Conservation (phyloP, 345 rosid genomes). For the Eucalyptus shirleyi region DNA sequence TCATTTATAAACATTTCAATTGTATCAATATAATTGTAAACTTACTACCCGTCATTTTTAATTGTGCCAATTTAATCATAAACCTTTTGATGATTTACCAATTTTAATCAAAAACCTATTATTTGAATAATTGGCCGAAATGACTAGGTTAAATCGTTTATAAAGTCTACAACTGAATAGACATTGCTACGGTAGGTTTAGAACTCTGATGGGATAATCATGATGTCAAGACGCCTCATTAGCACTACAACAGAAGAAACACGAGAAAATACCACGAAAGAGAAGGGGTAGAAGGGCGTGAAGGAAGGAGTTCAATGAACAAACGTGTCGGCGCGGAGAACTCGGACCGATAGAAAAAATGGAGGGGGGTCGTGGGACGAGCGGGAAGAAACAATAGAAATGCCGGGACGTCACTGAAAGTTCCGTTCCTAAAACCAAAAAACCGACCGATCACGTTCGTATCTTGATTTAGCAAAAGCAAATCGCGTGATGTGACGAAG, state of each 20-base stretch:
- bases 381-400: neutral
- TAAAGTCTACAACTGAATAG: neutral
- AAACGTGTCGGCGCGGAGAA: neutral
- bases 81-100: fast-evolving
- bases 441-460: neutral
- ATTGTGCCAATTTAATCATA: too few species aligned
- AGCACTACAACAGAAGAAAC: neutral
- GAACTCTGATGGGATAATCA: neutral
- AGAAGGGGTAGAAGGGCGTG: neutral
- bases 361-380: neutral
- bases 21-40: fast-evolving
- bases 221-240: neutral
- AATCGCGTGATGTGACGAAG: neutral
- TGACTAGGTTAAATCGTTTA: neutral
- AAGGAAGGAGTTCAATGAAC: neutral
- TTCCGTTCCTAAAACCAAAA: neutral
- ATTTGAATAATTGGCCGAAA: too few species aligned
- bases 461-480: neutral
- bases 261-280: neutral
- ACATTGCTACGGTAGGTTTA: neutral
- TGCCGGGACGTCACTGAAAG: neutral
- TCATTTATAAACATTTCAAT: too few species aligned
- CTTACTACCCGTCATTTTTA: fast-evolving
- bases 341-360: neutral
- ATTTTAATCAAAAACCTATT: too few species aligned